Evolutionary conservation across 768 basidiomycete species (phyloP).

Genomic region (Pleurotus pulmonarius): DNA sequence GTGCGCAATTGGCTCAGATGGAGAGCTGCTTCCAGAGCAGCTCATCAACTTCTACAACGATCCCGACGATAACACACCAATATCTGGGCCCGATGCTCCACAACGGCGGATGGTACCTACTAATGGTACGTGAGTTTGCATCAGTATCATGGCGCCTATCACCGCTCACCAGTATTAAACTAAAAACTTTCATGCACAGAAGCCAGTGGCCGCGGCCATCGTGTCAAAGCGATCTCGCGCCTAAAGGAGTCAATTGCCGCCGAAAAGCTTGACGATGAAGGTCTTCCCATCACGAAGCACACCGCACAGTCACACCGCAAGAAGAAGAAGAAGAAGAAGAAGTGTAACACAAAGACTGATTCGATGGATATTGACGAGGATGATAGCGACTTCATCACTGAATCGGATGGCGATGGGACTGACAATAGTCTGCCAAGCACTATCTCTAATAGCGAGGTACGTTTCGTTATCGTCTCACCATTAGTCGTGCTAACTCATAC

Average conservation of each 20-base stretch:
- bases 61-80: not conserved
- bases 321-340: not conserved
- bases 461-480: not conserved
- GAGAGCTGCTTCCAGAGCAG: not conserved
- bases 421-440: not conserved
- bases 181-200: not conserved
- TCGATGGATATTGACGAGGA: not conserved
- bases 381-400: not conserved
- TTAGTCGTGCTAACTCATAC: not conserved
- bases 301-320: not conserved
- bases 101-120: not conserved
- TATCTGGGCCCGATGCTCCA: not conserved
- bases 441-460: not conserved
- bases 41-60: slow-evolving; percentile 6
- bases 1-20: not conserved
- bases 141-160: not conserved
- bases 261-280: not conserved
- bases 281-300: not conserved
- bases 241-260: not conserved
- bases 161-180: not conserved
- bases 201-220: not conserved
- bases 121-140: too few relatives aligned
- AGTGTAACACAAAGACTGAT: too few relatives aligned
- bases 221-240: not conserved
- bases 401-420: not conserved